Evolutionary conservation across 139 green algal genomes (phyloP).

Genomic region (Spirogloea muscicola): DNA sequence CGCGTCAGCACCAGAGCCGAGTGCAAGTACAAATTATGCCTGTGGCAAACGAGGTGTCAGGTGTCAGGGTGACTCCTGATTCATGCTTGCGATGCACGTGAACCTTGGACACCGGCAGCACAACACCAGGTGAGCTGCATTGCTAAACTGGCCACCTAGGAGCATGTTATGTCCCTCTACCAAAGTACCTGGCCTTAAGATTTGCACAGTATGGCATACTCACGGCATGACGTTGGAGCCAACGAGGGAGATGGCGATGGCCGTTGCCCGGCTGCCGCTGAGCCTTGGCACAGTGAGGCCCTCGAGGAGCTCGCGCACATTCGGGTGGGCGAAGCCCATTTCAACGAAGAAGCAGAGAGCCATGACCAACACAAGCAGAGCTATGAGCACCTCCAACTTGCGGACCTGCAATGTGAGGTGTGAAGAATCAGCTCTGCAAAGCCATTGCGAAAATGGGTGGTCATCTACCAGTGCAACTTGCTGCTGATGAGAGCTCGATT

Average conservation of each 20-base stretch:
- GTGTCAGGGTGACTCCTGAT: too few relatives aligned
- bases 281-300: constrained; percentile 63
- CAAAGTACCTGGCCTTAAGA: background rate
- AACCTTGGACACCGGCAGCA: too few relatives aligned
- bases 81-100: too few relatives aligned
- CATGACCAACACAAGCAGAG: constrained; percentile 47
- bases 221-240: constrained; percentile 84
- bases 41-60: constrained; percentile 23
- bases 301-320: constrained; percentile 41
- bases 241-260: constrained; percentile 57
- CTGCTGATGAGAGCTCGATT: background rate
- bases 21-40: constrained; percentile 87
- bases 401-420: constrained; percentile 50
- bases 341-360: constrained; percentile 53
- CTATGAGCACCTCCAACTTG: constrained; percentile 75
- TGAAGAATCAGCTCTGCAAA: constrained; percentile 7
- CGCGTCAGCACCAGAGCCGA: constrained; percentile 68
- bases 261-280: constrained; percentile 11
- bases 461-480: too few relatives aligned
- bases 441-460: too few relatives aligned
- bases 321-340: constrained; percentile 16
- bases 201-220: too few relatives aligned
- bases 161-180: too few relatives aligned
- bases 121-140: too few relatives aligned
- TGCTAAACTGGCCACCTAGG: too few relatives aligned